These are phyloP conservation scores for Coemansia sp. DNA, from an alignment of 192 early-diverging fungal species.

Conservation along the genomic window DNA sequence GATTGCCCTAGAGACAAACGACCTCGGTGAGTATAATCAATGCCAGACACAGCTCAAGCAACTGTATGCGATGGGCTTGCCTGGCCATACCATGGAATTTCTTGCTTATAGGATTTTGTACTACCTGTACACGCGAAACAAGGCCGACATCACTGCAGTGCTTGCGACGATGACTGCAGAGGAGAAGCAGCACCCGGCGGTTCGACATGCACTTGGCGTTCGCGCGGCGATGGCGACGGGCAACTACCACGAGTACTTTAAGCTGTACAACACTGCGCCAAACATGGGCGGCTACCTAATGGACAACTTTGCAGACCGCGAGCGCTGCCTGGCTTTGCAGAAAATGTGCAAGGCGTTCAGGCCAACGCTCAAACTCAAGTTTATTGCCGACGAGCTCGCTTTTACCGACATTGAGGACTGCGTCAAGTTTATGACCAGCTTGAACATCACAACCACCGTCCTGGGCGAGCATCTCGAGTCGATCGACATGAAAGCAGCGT, in stretches of 20 bases:
- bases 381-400: slow-evolving; percentile 64
- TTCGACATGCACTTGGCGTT: slow-evolving; percentile 82
- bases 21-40: slow-evolving; percentile 98
- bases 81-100: slow-evolving; percentile 85
- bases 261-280: slow-evolving; percentile 70
- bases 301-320: slow-evolving; percentile 87
- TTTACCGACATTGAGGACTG: slow-evolving; percentile 53
- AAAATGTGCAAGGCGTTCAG: slow-evolving; percentile 73
- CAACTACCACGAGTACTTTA: slow-evolving; percentile 86
- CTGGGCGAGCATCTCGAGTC: slow-evolving; percentile 15
- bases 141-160: slow-evolving; percentile 78
- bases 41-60: slow-evolving; percentile 93
- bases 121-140: slow-evolving; percentile 81
- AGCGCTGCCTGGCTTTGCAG: slow-evolving; percentile 74
- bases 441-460: slow-evolving; percentile 29
- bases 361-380: slow-evolving; percentile 27
- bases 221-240: slow-evolving; percentile 73
- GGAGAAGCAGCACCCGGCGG: slow-evolving; percentile 59
- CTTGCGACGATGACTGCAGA: slow-evolving; percentile 66
- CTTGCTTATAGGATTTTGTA: slow-evolving; percentile 92
- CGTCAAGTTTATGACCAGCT: slow-evolving; percentile 51
- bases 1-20: slow-evolving; percentile 93
- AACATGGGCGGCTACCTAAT: slow-evolving; percentile 89
- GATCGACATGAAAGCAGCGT: slow-evolving; percentile 60
- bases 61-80: slow-evolving; percentile 69